Evolutionary conservation across 2,329 filamentous ascomycete genomes (phyloP).

Genomic region (Talaromyces sp.): DNA sequence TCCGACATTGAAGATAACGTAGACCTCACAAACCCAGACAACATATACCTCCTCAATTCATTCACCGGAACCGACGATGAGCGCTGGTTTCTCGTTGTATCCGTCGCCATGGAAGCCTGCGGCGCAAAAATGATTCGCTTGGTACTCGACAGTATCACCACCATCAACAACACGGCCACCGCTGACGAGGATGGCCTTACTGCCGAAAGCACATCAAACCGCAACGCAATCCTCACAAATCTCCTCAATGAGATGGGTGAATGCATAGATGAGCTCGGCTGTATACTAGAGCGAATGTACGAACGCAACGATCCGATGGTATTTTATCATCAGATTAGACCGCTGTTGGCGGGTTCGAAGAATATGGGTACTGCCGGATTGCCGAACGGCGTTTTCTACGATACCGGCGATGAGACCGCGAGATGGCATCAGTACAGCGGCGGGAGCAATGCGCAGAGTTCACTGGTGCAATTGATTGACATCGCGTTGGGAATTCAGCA

Average conservation of each 20-base stretch:
- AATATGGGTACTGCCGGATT: constrained; percentile 52
- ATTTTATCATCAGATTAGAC: constrained; percentile 53
- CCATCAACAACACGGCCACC: constrained; percentile 39
- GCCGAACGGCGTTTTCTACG: constrained; percentile 52
- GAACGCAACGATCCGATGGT: constrained; percentile 47
- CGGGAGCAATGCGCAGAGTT: constrained; percentile 55
- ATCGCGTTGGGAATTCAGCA: constrained; percentile 52
- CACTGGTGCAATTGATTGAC: constrained; percentile 53
- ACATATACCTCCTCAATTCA: constrained; percentile 32
- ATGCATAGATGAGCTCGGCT: constrained; percentile 41
- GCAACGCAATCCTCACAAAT: constrained; percentile 29
- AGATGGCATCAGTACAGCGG: constrained; percentile 51
- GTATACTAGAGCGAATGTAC: constrained; percentile 50
- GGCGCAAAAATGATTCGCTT: constrained; percentile 45
- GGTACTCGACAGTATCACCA: constrained; percentile 48
- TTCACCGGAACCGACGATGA: constrained; percentile 41
- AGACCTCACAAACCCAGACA: constrained; percentile 38
- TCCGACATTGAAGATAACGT: background rate
- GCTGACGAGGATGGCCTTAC: constrained; percentile 17
- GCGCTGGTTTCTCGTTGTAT: constrained; percentile 51
- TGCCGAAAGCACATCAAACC: background rate
- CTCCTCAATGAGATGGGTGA: constrained; percentile 41
- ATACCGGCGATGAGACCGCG: constrained; percentile 47
- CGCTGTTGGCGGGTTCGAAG: constrained; percentile 52
- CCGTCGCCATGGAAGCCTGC: constrained; percentile 51